These are phyloP conservation scores for Penicillium oxalicum DNA, from an alignment of 2,329 filamentous ascomycete genomes.

Conservation along the genomic window DNA sequence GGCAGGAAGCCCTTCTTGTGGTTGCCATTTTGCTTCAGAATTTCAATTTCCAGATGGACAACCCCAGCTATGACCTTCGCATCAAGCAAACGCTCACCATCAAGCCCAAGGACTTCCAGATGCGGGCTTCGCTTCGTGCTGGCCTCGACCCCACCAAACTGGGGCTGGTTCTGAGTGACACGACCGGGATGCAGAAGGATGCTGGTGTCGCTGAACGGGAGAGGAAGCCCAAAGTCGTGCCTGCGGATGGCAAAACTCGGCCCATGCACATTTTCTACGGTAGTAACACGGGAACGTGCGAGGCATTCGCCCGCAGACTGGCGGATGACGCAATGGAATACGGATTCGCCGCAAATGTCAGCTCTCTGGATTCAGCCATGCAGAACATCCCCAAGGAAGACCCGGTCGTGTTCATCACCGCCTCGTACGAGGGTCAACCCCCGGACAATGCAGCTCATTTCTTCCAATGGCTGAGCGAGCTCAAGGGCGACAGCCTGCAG, in stretches of 20 bases:
- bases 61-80: slow-evolving; percentile 46
- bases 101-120: slow-evolving; percentile 53
- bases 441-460: slow-evolving; percentile 67
- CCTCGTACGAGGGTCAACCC: slow-evolving; percentile 69
- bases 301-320: slow-evolving; percentile 60
- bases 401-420: slow-evolving; percentile 61
- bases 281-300: slow-evolving; percentile 69
- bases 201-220: slow-evolving; percentile 12
- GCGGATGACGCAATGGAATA: slow-evolving; percentile 53
- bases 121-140: slow-evolving; percentile 53
- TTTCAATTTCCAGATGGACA: slow-evolving; percentile 60
- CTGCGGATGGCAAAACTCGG: slow-evolving; percentile 27
- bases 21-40: slow-evolving; percentile 63
- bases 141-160: slow-evolving; percentile 42
- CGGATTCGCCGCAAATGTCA: slow-evolving; percentile 55
- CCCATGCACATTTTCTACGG: slow-evolving; percentile 65
- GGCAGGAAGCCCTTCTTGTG: slow-evolving; percentile 63
- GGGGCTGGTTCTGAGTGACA: slow-evolving; percentile 32
- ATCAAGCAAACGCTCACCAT: slow-evolving; percentile 37
- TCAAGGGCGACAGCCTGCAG: slow-evolving; percentile 48
- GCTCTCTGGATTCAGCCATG: slow-evolving; percentile 57
- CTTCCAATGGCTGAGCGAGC: slow-evolving; percentile 57
- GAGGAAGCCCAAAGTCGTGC: slow-evolving; percentile 16
- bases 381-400: slow-evolving; percentile 54
- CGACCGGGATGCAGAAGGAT: slow-evolving; percentile 7